phyloP scores from a whole-genome alignment of 164 flowering plant species.

The Stephania cephalantha region DNA sequence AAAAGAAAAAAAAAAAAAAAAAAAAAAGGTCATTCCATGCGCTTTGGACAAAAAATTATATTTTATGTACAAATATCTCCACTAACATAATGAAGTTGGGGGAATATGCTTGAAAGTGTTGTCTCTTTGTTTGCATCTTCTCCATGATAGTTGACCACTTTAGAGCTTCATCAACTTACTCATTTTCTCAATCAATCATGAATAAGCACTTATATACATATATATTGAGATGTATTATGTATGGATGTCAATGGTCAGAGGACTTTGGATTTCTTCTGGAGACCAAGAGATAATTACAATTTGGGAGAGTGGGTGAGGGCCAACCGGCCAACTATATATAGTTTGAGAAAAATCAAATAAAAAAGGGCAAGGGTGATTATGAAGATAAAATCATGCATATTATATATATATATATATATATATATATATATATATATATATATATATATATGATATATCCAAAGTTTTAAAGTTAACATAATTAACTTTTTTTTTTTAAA shows the following conservation, averaged over 20 bases:
- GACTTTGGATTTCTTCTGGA: background rate
- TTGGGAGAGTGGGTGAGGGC: background rate
- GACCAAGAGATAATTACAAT: background rate
- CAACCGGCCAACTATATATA: background rate
- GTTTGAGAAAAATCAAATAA: no score
- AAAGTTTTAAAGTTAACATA: no score
- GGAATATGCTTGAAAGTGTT: background rate
- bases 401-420: no score
- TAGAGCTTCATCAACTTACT: no score
- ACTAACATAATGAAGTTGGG: background rate
- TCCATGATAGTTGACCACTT: background rate
- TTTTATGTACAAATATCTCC: background rate
- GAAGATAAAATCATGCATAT: no score
- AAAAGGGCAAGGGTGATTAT: no score
- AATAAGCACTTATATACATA: background rate
- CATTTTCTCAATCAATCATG: background rate
- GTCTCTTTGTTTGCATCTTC: background rate
- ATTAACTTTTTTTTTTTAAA: no score
- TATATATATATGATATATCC: no score
- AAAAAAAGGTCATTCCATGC: no score
- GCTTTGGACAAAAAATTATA: background rate
- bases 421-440: no score
- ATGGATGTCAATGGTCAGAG: background rate
- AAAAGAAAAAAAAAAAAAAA: no score
- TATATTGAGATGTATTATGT: background rate